Conservation (phyloP, 176 grass and related monocot species). For the Rhynchospora tenuis region DNA sequence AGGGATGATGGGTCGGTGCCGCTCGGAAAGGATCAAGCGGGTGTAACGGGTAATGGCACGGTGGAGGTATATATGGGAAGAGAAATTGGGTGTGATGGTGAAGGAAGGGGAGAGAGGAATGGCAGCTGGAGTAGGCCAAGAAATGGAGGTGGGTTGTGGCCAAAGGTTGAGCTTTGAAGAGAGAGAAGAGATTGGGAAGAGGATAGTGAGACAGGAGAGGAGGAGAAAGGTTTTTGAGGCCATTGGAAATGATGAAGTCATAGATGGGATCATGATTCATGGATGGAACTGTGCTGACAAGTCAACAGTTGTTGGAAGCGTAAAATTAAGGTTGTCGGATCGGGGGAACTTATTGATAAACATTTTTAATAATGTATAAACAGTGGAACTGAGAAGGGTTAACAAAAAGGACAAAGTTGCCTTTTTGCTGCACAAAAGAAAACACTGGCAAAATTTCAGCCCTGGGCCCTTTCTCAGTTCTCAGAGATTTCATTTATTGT, state of each 20-base stretch:
- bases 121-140: constrained; percentile 39
- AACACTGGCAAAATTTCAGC: too few relatives aligned
- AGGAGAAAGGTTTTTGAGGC: not conserved
- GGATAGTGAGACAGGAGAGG: not conserved
- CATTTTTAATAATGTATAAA: too few relatives aligned
- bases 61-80: constrained; percentile 51
- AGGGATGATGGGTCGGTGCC: constrained; percentile 50
- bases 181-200: constrained; percentile 15
- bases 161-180: constrained; percentile 49
- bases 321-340: too few relatives aligned
- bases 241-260: not conserved
- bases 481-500: too few relatives aligned
- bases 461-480: too few relatives aligned
- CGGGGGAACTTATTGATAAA: too few relatives aligned
- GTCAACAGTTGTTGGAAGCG: not conserved
- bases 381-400: too few relatives aligned
- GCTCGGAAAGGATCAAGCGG: constrained; percentile 61
- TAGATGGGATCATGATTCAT: not conserved
- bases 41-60: constrained; percentile 55
- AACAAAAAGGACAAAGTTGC: too few relatives aligned
- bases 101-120: constrained; percentile 57
- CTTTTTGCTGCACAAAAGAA: too few relatives aligned
- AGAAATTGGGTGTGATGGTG: constrained; percentile 40
- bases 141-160: constrained; percentile 67
- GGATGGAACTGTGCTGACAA: not conserved